Base-by-base conservation (phyloP, 1,284 basidiomycete genomes). In the Apiotrichum mycotoxinovorans region DNA sequence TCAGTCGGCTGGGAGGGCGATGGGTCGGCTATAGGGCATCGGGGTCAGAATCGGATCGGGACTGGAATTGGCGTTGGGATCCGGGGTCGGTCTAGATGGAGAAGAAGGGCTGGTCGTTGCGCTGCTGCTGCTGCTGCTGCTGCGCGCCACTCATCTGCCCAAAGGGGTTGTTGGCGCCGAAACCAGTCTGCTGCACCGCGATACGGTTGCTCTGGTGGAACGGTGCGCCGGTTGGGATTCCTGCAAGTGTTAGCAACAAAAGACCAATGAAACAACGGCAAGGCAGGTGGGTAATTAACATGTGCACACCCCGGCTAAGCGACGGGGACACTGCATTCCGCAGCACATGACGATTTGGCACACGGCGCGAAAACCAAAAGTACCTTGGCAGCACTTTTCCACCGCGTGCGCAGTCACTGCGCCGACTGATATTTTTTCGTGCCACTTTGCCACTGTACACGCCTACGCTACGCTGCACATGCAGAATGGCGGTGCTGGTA, bases 41-140 rank as follows among this genome's bases (percentile, higher is more conserved):
- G n/a, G n/a, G 30, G 12, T 30, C 23, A 26, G 17, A 8, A 8
- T 22, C 4, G 4, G 40, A 10, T 5, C 4, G 40, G 40, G 40
- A 20, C 20, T 18, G 17, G 40, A 7, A 7, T 41, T n/a, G 4
- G 40, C n/a, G 42, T 15, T 14, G 20, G 11, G 25, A 11, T 26
- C 18, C 23, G 18, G 27, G 27, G 8, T 9, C 33, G 35, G n/a
- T 30, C 57, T 70, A 86, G 67, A 92, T 83, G 65, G 86, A 86
- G 76, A 93, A 92, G 80, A 92, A 91, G 4, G 90, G 90, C 70
- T 88, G 87, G 23, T 92, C 89, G 64, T 67, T 78, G 64, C 71
- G 76, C 53, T 63, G 62, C 54, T 58, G 54, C 60, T 68, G 66
- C 45, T 67, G 67, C 42, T 65, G 61, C 58, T 82, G 81, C 62